Conservation (phyloP, 2,329 filamentous ascomycete species). For the Didymella keratinophila region DNA sequence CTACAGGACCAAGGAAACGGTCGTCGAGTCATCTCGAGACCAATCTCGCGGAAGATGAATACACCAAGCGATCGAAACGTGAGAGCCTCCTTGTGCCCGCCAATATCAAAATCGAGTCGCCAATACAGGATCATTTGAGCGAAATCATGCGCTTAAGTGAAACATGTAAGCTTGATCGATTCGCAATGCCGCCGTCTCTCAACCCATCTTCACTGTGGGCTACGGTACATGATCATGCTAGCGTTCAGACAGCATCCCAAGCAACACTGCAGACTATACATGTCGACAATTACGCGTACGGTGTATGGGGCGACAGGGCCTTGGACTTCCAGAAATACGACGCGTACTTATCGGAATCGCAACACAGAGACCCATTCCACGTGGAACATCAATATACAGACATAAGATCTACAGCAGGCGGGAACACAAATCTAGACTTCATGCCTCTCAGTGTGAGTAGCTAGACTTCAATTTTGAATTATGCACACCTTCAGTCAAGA, state of each 20-base stretch:
- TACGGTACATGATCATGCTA: background rate
- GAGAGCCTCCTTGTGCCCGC: background rate
- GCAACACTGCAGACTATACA: background rate
- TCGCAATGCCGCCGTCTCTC: too few species aligned
- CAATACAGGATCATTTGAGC: background rate
- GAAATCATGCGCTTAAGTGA: background rate
- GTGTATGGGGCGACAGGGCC: background rate
- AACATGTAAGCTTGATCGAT: background rate
- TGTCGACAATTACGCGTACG: background rate
- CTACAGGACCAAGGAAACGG: background rate
- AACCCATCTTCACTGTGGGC: constrained; percentile 1
- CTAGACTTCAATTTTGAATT: background rate
- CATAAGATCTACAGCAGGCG: background rate
- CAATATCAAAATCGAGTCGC: background rate
- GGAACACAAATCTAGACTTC: constrained; percentile 8
- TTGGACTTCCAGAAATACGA: background rate
- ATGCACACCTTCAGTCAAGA: background rate
- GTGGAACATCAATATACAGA: background rate
- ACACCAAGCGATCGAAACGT: background rate
- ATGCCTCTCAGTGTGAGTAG: constrained; percentile 5
- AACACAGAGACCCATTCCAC: background rate
- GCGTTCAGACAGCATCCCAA: background rate
- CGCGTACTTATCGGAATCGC: background rate
- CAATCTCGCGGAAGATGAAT: background rate
- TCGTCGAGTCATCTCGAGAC: background rate